A percentile compares a stretch with the other conserved stretches of the same genome.
Evolutionary conservation across 441 rosid species (phyloP).

Genomic region (Manihot esculenta): DNA sequence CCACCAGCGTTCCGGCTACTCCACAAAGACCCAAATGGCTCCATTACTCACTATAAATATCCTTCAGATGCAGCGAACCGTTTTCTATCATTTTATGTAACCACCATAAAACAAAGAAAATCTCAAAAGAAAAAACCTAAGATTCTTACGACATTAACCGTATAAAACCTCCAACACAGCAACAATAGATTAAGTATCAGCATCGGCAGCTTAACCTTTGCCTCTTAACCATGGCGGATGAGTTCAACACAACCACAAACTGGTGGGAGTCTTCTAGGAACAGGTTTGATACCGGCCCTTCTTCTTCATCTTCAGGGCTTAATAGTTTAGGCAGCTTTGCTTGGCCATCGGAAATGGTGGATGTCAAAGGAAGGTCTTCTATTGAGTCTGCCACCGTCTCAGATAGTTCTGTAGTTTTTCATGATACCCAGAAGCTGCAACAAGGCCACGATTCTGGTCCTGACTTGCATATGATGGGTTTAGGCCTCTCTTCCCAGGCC

Average conservation of each 20-base stretch:
- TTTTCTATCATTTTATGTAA: constrained; percentile 71
- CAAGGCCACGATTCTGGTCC: constrained; percentile 33
- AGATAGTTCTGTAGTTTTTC: constrained; percentile 55
- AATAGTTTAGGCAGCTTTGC: constrained; percentile 47
- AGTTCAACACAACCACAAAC: constrained; percentile 54
- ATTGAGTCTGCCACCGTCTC: constrained; percentile 57
- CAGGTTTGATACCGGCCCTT: constrained; percentile 39
- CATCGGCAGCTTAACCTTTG: not conserved
- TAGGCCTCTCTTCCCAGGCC: constrained; percentile 82
- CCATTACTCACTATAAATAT: constrained; percentile 35
- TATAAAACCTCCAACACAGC: not conserved
- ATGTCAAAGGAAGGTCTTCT: constrained; percentile 51
- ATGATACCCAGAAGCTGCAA: constrained; percentile 54
- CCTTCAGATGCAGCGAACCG: constrained; percentile 45
- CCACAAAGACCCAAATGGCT: constrained; percentile 4
- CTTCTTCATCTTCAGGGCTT: constrained; percentile 60
- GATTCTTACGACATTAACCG: no score
- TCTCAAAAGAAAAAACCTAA: not conserved
- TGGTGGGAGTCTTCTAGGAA: constrained; percentile 83
- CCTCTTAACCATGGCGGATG: constrained; percentile 56
- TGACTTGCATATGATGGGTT: constrained; percentile 75
- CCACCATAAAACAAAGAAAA: constrained; percentile 13
- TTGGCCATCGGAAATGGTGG: constrained; percentile 57
- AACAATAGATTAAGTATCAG: not conserved
- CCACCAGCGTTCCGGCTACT: constrained; percentile 39